Evolutionary conservation across 331 rosid genomes (phyloP).

Genomic region (Pyracantha coccinea): DNA sequence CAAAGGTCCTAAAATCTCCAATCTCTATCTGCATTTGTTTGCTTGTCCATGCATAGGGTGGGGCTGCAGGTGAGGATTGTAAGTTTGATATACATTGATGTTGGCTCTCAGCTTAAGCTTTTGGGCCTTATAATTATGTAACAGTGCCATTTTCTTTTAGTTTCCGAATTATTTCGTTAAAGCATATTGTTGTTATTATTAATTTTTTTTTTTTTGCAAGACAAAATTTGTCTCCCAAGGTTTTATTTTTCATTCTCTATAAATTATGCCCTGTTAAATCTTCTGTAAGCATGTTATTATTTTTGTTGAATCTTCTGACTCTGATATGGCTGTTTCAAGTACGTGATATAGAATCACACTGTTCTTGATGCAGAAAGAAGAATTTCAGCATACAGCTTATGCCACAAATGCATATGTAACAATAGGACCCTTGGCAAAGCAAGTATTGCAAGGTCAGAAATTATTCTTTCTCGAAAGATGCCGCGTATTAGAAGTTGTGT

Average conservation of each 20-base stretch:
- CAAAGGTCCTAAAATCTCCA: not conserved
- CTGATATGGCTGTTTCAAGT: not conserved
- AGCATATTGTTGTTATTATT: not conserved
- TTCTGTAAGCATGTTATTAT: not conserved
- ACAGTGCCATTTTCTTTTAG: not conserved
- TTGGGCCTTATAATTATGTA: not conserved
- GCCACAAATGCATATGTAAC: conserved; percentile 79
- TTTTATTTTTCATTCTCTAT: not conserved
- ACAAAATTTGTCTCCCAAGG: not conserved
- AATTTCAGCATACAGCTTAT: conserved; percentile 92
- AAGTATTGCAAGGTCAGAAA: conserved; percentile 62
- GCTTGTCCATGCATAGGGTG: not conserved
- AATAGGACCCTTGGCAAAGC: conserved; percentile 60
- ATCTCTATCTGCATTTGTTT: not conserved
- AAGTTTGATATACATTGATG: not conserved
- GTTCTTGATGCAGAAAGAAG: conserved; percentile 73
- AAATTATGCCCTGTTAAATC: not conserved
- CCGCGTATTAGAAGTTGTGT: not conserved
- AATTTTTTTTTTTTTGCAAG: not conserved
- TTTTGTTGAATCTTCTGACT: conserved; percentile 3
- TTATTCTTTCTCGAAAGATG: not conserved
- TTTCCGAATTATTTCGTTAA: not conserved
- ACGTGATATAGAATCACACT: conserved; percentile 9
- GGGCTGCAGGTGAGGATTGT: not conserved
- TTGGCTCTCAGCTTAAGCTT: not conserved